Conservation (phyloP, 164 flowering plant species). For the Euptelea pleiosperma region DNA sequence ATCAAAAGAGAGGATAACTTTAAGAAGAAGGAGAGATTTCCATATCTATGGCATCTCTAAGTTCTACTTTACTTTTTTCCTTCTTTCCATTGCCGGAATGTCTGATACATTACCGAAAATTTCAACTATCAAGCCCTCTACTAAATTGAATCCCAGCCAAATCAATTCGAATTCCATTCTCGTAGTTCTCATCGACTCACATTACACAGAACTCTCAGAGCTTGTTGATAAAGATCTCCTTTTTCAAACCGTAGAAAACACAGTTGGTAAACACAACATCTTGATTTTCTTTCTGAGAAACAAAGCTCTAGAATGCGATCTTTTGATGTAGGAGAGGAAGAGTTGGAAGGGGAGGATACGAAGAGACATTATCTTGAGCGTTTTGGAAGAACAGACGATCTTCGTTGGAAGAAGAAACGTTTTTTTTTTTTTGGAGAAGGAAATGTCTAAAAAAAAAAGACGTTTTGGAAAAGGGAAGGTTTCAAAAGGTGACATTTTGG, state of each 20-base stretch:
- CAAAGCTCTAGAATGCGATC: constrained; percentile 65
- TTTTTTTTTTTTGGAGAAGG: too few species aligned
- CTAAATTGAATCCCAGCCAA: constrained; percentile 15
- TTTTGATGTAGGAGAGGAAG: too few species aligned
- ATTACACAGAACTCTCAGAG: constrained; percentile 73
- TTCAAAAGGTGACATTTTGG: too few species aligned
- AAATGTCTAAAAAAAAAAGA: too few species aligned
- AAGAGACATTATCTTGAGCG: too few species aligned
- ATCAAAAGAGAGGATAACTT: too few species aligned
- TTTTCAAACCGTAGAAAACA: constrained; percentile 52
- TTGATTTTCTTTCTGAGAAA: constrained; percentile 70
- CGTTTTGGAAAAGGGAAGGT: too few species aligned
- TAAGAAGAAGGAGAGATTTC: too few species aligned
- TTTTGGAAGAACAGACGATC: too few species aligned
- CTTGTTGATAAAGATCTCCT: constrained; percentile 72
- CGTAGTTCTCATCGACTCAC: constrained; percentile 78
- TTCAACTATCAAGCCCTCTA: background rate
- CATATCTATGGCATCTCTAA: constrained; percentile 34
- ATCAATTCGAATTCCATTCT: constrained; percentile 75
- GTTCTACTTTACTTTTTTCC: constrained; percentile 9
- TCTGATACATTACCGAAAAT: constrained; percentile 33
- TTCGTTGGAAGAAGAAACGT: too few species aligned
- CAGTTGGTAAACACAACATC: constrained; percentile 56
- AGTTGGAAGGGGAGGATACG: too few species aligned
- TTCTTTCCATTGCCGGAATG: constrained; percentile 9